A percentile compares a stretch with the other conserved stretches of the same genome.
Conservation (phyloP, 495 filamentous ascomycete species). For the Hyaloscypha variabilis region DNA sequence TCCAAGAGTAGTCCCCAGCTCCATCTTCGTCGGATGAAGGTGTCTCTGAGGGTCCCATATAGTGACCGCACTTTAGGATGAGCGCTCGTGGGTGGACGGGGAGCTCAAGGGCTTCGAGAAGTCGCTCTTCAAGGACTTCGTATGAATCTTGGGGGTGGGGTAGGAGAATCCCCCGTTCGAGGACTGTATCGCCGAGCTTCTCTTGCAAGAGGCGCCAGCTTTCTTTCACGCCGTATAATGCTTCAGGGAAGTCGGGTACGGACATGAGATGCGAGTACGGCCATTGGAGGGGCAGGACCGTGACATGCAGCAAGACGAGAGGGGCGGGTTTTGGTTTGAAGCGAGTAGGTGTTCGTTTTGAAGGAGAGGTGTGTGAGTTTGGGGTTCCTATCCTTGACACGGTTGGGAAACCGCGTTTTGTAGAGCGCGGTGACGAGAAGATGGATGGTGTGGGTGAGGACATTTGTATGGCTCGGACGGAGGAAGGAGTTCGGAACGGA, state of each 20-base stretch:
- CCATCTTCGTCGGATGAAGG: conserved; percentile 45
- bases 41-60: conserved; percentile 50
- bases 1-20: conserved; percentile 27
- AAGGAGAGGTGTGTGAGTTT: conserved; percentile 36
- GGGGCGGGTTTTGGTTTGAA: conserved; percentile 56
- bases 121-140: conserved; percentile 86
- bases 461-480: conserved; percentile 80
- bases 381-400: conserved; percentile 50
- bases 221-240: conserved; percentile 59
- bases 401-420: conserved; percentile 45
- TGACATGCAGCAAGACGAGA: conserved; percentile 87
- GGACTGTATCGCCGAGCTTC: conserved; percentile 73
- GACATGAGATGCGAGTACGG: conserved; percentile 61
- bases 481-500: conserved; percentile 71
- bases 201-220: conserved; percentile 78
- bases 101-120: conserved; percentile 86
- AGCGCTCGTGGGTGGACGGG: conserved; percentile 61
- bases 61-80: conserved; percentile 81
- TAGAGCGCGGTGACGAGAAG: conserved; percentile 50
- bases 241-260: conserved; percentile 51
- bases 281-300: conserved; percentile 72
- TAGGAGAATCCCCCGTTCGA: conserved; percentile 83
- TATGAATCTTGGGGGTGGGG: conserved; percentile 90
- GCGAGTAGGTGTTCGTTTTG: conserved; percentile 53
- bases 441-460: conserved; percentile 60